Base-by-base conservation (phyloP, 805 yeast genomes). In the Saccharomycopsis malanga region DNA sequence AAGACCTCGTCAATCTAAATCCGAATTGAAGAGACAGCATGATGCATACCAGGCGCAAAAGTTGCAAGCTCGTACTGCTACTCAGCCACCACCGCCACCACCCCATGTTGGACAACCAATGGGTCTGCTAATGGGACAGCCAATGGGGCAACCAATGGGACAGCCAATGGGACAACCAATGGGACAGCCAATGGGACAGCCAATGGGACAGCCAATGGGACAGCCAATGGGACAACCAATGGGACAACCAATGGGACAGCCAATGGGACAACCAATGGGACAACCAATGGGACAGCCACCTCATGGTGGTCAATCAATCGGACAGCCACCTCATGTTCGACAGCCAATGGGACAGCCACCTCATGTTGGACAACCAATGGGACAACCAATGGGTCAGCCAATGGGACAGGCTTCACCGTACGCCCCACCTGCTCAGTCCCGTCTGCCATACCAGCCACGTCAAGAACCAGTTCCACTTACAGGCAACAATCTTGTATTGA, bases 1-100 rank as follows among this genome's bases (percentile, higher is more conserved):
- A 9, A 20, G 21, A 18, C 23, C 15, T 1, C 34, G 38, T 15
- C 42, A 42, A 36, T 37, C 45, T 6, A 41, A 35, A 32, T 46
- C 53, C 3, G 47, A 45, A 39, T 39, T 49, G 39, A 42, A 39
- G n/a, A 45, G 30, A 17, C 49, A 49, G 20, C 46, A 39, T 10
- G 35, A 44, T 24, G 45, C 29, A 17, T 42, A 22, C 14, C 45
- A 35, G 21, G 45, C 36, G 35, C 34, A 43, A 12, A 38, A 43
- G 22, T 21, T 14, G 34, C 46, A 44, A 27, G 3, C 10, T 21
- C 9, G 9, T 20, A 17, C n/a, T 37, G 41, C 7, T 18, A 22
- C 41, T 37, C 38, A 10, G 12, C 30, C 7, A 27, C 12, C 12
- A 7, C 12, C 12, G 12, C 30, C 30, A 27, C 30, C 38, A 34